phyloP scores from a whole-genome alignment of 331 rosid genomes.

The Acacia concinna region DNA sequence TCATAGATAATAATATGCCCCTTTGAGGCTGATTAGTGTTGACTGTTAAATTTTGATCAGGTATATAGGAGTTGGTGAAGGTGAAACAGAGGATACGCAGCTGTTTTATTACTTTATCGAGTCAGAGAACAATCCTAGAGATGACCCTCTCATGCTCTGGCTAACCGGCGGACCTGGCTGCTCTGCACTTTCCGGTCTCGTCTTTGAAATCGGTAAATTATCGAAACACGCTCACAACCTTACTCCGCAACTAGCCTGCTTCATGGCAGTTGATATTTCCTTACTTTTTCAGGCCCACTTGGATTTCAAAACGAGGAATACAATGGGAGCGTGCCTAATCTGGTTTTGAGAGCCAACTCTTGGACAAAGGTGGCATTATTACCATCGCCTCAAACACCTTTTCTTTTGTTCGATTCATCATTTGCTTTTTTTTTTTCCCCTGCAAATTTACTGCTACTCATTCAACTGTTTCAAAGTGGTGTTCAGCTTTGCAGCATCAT shows the following conservation, averaged over 20 bases:
- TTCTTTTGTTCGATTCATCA: background rate
- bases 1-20: background rate
- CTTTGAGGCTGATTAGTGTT: background rate
- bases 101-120: conserved; percentile 59
- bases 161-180: conserved; percentile 71
- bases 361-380: conserved; percentile 58
- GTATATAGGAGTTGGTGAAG: conserved; percentile 71
- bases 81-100: conserved; percentile 51
- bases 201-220: conserved; percentile 48
- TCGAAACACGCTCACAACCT: background rate
- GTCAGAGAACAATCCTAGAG: conserved; percentile 51
- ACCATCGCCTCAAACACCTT: background rate
- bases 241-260: background rate
- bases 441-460: background rate
- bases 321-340: conserved; percentile 54
- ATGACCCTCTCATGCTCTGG: conserved; percentile 66
- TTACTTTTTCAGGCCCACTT: conserved; percentile 48
- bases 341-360: conserved; percentile 46
- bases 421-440: background rate
- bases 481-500: conserved; percentile 50
- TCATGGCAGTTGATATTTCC: background rate
- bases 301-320: conserved; percentile 41
- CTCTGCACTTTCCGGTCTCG: conserved; percentile 45
- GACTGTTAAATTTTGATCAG: conserved; percentile 12
- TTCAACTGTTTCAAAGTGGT: background rate